phyloP scores from a whole-genome alignment of 2,329 filamentous ascomycete genomes.

The Colletotrichum endophyticum region DNA sequence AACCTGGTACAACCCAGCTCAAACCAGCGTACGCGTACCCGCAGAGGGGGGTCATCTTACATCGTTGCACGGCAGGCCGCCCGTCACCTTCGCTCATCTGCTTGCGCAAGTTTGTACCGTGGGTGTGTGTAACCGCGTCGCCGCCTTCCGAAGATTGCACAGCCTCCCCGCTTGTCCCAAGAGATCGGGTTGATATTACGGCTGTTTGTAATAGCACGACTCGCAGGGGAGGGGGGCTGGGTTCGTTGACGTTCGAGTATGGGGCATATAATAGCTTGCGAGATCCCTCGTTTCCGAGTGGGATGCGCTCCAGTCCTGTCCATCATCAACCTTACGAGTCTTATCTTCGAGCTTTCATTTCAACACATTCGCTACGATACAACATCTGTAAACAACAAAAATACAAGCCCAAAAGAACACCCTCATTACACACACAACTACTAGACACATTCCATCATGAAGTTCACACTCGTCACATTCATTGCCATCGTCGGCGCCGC shows the following conservation, averaged over 20 bases:
- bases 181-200: neutral
- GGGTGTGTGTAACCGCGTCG: neutral
- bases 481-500: neutral
- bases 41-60: neutral
- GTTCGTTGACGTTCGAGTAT: neutral
- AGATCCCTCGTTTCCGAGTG: neutral
- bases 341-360: neutral
- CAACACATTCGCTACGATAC: neutral
- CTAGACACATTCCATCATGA: neutral
- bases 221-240: neutral
- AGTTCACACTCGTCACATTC: neutral
- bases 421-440: neutral
- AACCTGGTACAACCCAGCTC: neutral
- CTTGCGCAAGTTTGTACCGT: neutral
- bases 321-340: neutral
- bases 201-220: neutral
- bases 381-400: neutral
- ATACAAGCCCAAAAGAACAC: neutral
- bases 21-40: neutral
- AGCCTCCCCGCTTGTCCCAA: neutral
- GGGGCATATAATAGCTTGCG: neutral
- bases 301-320: neutral
- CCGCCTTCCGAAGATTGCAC: neutral
- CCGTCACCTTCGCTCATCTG: neutral
- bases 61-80: neutral